Evolutionary conservation across 768 basidiomycete genomes (phyloP), one percentile per base, ranked within the genome.

Genomic region (Serpula lacrymans): DNA sequence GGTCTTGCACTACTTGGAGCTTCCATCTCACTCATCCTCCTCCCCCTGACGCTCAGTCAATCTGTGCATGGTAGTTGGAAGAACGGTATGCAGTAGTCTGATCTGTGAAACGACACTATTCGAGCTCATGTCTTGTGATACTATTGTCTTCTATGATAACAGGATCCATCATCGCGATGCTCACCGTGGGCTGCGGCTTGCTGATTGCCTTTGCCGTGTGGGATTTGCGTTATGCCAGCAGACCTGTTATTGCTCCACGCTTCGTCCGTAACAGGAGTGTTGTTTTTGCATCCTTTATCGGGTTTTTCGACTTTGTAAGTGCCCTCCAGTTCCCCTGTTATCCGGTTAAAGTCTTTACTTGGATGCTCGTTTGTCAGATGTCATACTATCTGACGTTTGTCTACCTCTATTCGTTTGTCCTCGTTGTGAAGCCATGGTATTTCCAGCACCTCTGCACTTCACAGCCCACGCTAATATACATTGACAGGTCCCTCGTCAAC

Each of bases 371-470:
- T 6, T 6, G 5, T 5, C 39, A 82, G 79, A 51, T 77, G 50
- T 78, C 80, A 2, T 82, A 76, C 64, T 82, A 77, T 66, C 69
- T 89, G 33, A 81, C 84, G 1, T 82, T 66, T 59, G 79, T 82
- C 8, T 88, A 88, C 54, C 74, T 87, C 13, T 88, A 78, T 65
- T 82, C 81, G 2, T 86, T 80, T 58, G 71, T 83, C 28, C 42
- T 75, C 8, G 64, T 76, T 20, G 71, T 74, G 14, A 73, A 74
- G 46, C 67, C 70, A 28, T 75, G 77, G 77, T 67, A 48, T 29
- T 48, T 46, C 4, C 5, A 14, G 21, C 24, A 10, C 23, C 17
- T 36, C 20, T 3, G 22, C 21, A 8, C 11, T 31, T 13, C 13
- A 14, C 32, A 13, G 27, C 17, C 8, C 41, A 49, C 59, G 27